Base-by-base conservation (phyloP, 176 grass and related monocot genomes). In the bread wheat (Triticum aestivum) region DNA sequence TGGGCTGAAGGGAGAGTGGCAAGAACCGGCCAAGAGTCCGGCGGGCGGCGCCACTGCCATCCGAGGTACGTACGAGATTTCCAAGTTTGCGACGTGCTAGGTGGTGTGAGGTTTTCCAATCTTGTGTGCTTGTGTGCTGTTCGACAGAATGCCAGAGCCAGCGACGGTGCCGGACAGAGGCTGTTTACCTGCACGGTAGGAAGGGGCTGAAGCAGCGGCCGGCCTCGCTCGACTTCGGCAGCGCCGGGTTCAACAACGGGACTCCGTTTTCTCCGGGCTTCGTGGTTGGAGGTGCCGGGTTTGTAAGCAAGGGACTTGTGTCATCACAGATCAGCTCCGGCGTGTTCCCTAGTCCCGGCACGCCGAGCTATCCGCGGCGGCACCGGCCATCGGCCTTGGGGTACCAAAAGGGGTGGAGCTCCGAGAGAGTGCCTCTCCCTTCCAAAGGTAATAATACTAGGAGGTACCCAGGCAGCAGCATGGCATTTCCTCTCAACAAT, bases 391-490 rank as follows among this genome's bases (percentile, higher is more conserved):
- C 87, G 0, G 68, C 82, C 17, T 84, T 89, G 41, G 85, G 77
- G 17, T 79, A 85, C 38, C 96, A 84, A 4, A 93, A 95, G 41
- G 97, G 94, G 41, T 98, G 97, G 94, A 93, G 94, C 84, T 98
- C 97, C 14, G 97, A 98, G 91, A 81, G 97, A 73, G 97, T 96
- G 14, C 91, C 92, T 2, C 92, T 91, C 69, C 75, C 89, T 67
- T 81, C 84, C 2, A 84, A 87, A 79, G 86, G 87, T 61, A 93
- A 80, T 4, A 75, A 75, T 21, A 59, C 54, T 39, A 85, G 87
- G 81, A 85, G 81, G 52, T 91, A 94, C 64, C 88, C 75, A 27
- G 90, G 88, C 13, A 95, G 77, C 82, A 83, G 77, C 11, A 85
- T 93, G 77, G 71, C 91, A 56, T 83, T 89, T 38, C 94, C 93